A percentile compares a stretch with the other conserved stretches of the same genome.
Evolutionary conservation across 805 yeast species (phyloP).

Genomic region (Kuraishia ogatae): DNA sequence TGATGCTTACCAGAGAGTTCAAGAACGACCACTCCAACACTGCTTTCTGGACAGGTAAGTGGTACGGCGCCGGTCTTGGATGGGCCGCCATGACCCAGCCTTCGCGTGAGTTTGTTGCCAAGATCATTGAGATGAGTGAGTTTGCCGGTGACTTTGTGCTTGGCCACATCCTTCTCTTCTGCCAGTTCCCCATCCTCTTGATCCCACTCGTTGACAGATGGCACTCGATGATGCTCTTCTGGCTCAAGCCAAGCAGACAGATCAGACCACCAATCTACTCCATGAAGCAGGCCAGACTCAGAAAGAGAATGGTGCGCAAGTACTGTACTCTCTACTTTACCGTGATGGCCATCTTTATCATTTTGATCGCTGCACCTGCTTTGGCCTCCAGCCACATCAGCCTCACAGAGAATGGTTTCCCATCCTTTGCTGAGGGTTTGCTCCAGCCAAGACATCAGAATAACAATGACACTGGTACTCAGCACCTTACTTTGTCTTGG

Average conservation of each 20-base stretch:
- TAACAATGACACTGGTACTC: constrained; percentile 77
- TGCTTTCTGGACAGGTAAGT: constrained; percentile 99
- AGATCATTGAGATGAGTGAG: constrained; percentile 87
- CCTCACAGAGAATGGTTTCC: constrained; percentile 21
- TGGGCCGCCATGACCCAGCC: constrained; percentile 95
- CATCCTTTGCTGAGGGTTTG: constrained; percentile 43
- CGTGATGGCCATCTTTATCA: constrained; percentile 62
- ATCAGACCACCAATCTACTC: constrained; percentile 98
- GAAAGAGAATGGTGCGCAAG: constrained; percentile 96
- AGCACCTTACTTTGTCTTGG: constrained; percentile 23
- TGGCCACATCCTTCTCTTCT: constrained; percentile 82
- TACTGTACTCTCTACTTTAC: constrained; percentile 76
- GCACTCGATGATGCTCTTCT: constrained; percentile 97
- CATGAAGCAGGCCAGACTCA: constrained; percentile 88
- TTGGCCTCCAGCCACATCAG: constrained; percentile 54
- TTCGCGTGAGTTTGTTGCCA: constrained; percentile 88
- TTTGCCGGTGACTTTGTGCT: constrained; percentile 94
- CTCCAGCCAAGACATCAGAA: constrained; percentile 82
- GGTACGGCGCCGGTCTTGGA: constrained; percentile 95
- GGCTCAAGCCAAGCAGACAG: constrained; percentile 96
- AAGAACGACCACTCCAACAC: constrained; percentile 92
- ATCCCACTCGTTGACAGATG: constrained; percentile 90
- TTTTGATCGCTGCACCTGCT: constrained; percentile 86
- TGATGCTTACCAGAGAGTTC: constrained; percentile 87
- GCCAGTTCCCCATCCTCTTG: constrained; percentile 79